These are phyloP conservation scores for Castanea crenata DNA, from an alignment of 306 rosid species.

Conservation along the genomic window DNA sequence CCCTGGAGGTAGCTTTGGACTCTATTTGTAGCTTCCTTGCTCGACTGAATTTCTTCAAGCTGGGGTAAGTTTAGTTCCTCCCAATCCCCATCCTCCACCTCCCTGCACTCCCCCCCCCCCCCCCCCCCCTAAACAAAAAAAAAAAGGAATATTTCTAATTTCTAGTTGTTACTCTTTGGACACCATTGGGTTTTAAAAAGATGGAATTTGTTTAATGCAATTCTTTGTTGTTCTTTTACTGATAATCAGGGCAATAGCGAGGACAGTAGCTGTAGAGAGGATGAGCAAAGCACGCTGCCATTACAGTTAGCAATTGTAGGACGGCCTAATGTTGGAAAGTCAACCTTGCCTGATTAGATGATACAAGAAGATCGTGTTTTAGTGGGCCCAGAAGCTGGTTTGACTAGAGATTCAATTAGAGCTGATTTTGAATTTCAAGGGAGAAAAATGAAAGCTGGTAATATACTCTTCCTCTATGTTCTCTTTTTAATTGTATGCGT, in stretches of 20 bases:
- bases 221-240: background rate
- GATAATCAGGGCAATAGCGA: constrained; percentile 32
- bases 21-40: no score
- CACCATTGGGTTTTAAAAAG: constrained; percentile 18
- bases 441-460: constrained; percentile 75
- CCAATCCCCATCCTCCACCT: background rate
- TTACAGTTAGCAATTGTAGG: constrained; percentile 94
- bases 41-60: constrained; percentile 66
- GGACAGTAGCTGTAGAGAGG: constrained; percentile 37
- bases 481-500: constrained; percentile 1
- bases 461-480: background rate
- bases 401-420: constrained; percentile 94
- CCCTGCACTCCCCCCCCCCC: no score
- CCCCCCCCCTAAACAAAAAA: no score
- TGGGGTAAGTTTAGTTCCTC: constrained; percentile 58
- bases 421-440: constrained; percentile 86
- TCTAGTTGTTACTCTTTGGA: constrained; percentile 8
- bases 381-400: constrained; percentile 97
- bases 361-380: constrained; percentile 91
- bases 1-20: no score
- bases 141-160: background rate
- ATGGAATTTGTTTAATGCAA: background rate
- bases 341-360: constrained; percentile 73
- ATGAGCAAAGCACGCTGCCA: constrained; percentile 62
- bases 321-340: constrained; percentile 96